These are phyloP conservation scores for Cryptococcus hybrid DNA, from an alignment of 1,284 basidiomycete genomes.

Conservation along the genomic window DNA sequence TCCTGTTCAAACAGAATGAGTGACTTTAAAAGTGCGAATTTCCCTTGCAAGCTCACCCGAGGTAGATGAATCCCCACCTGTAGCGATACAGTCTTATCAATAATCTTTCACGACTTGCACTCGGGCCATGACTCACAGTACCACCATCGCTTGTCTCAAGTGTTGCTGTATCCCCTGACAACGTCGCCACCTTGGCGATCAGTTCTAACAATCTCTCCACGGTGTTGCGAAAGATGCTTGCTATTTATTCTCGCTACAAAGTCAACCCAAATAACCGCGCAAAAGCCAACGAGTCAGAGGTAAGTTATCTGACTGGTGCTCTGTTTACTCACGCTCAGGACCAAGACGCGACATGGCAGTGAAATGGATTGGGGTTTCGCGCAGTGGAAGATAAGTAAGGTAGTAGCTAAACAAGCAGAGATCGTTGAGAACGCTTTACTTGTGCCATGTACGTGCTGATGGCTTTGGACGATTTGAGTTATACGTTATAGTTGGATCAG, in stretches of 20 bases:
- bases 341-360: constrained; percentile 36
- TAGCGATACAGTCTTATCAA: neutral
- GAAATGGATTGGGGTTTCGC: too few species aligned
- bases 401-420: too few species aligned
- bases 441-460: too few species aligned
- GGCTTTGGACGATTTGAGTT: too few species aligned
- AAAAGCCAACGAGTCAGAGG: neutral
- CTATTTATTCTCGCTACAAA: constrained; percentile 43
- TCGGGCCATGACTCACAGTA: constrained; percentile 48
- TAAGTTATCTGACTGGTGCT: neutral
- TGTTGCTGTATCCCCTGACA: constrained; percentile 59
- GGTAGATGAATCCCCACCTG: constrained; percentile 59
- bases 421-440: too few species aligned
- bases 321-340: constrained; percentile 36
- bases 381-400: too few species aligned
- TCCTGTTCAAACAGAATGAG: constrained; percentile 49
- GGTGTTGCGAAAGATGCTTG: constrained; percentile 31
- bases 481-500: too few species aligned
- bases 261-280: neutral
- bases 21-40: neutral
- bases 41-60: constrained; percentile 49
- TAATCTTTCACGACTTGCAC: neutral
- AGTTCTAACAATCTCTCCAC: constrained; percentile 62
- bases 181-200: constrained; percentile 64
- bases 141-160: constrained; percentile 71